A percentile compares a stretch with the other conserved stretches of the same genome.
phyloP scores from a whole-genome alignment of 1,284 basidiomycete genomes.

The Leccinum insigne region DNA sequence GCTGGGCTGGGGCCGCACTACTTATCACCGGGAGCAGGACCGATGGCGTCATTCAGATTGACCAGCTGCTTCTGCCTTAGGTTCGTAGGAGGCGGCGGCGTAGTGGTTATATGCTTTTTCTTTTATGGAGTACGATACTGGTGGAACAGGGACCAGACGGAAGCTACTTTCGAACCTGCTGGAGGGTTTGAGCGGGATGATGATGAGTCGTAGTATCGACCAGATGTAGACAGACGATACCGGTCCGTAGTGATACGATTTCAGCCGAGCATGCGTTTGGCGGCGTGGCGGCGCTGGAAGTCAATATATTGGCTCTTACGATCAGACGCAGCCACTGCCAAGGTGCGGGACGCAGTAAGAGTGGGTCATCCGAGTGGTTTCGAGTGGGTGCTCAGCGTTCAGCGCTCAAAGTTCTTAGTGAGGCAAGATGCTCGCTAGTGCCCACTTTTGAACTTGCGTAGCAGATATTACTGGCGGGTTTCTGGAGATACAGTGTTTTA shows the following conservation, averaged over 20 bases:
- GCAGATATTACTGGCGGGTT: too few species aligned
- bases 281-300: too few species aligned
- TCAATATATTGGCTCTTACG: too few species aligned
- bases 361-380: too few species aligned
- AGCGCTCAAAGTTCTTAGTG: too few species aligned
- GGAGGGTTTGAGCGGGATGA: conserved; percentile 73
- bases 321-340: too few species aligned
- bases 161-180: conserved; percentile 83
- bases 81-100: conserved; percentile 57
- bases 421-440: too few species aligned
- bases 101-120: conserved; percentile 62
- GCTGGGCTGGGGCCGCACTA: conserved; percentile 80
- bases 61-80: conserved; percentile 84
- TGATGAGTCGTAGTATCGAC: conserved; percentile 40
- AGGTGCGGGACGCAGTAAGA: too few species aligned
- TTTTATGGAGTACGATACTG: conserved; percentile 67
- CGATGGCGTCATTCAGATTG: conserved; percentile 90
- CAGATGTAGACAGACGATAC: conserved; percentile 11
- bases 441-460: too few species aligned
- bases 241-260: background rate
- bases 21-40: conserved; percentile 54
- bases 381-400: too few species aligned
- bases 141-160: conserved; percentile 71
- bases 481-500: too few species aligned
- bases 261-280: too few species aligned